A percentile compares a stretch with the other conserved stretches of the same genome.
Conservation (phyloP, 495 filamentous ascomycete species). For the Astrothelium subdiscretum region DNA sequence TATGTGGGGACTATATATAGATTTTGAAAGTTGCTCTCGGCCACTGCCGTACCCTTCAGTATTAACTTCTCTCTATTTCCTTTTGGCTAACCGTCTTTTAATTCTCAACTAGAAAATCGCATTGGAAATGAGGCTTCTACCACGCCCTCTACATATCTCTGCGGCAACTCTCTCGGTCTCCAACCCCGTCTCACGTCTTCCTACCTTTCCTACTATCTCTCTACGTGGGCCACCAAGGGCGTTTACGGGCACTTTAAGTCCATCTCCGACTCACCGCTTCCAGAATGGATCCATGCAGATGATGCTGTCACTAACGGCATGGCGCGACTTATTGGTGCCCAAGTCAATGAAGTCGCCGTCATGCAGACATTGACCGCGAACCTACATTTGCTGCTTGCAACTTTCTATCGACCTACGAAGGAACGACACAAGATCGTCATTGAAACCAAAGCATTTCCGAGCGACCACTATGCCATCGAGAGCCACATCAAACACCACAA, state of each 20-base stretch:
- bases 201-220: conserved; percentile 66
- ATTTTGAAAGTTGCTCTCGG: background rate
- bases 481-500: conserved; percentile 76
- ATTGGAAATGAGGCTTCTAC: background rate
- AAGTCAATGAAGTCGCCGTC: conserved; percentile 67
- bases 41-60: background rate
- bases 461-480: conserved; percentile 84
- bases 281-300: conserved; percentile 74
- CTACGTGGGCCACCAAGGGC: conserved; percentile 84
- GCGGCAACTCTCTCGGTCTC: conserved; percentile 91
- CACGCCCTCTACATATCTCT: conserved; percentile 65
- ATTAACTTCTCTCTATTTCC: background rate
- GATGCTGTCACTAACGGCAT: conserved; percentile 58
- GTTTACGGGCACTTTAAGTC: conserved; percentile 85
- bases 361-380: conserved; percentile 94
- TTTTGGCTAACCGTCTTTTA: background rate
- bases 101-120: background rate
- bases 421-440: conserved; percentile 80
- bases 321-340: conserved; percentile 77
- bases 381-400: conserved; percentile 79
- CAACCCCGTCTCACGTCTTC: conserved; percentile 63
- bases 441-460: conserved; percentile 89
- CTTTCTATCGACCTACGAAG: conserved; percentile 73
- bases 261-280: conserved; percentile 61
- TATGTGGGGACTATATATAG: background rate